phyloP scores from a whole-genome alignment of 768 basidiomycete species.

The Suillus bovinus region DNA sequence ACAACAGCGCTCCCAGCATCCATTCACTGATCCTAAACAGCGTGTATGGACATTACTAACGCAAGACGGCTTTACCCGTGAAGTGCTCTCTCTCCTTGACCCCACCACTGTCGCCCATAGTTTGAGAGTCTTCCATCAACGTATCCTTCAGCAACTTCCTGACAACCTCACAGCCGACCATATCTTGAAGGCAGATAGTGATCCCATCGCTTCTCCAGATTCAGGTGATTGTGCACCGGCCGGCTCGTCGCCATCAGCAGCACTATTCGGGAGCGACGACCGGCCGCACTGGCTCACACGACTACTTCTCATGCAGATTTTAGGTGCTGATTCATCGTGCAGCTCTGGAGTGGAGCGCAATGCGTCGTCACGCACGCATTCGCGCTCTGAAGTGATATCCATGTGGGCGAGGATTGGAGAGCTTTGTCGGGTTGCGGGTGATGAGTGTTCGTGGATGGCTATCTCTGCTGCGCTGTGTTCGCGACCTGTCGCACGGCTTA shows the following conservation, averaged over 20 bases:
- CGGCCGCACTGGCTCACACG: conserved; percentile 83
- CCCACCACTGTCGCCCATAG: conserved; percentile 61
- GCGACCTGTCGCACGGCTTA: conserved; percentile 71
- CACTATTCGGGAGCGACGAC: conserved; percentile 68
- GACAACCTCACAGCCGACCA: conserved; percentile 52
- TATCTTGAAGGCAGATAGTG: conserved; percentile 36
- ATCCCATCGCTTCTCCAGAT: conserved; percentile 2
- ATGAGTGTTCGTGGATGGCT: conserved; percentile 80
- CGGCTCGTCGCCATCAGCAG: conserved; percentile 22
- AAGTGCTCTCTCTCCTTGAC: conserved; percentile 65
- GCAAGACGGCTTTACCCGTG: conserved; percentile 67
- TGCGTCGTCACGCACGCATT: conserved; percentile 60
- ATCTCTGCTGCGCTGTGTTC: conserved; percentile 72
- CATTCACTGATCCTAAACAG: conserved; percentile 22
- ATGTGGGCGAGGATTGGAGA: conserved; percentile 77
- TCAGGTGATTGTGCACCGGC: conserved; percentile 9
- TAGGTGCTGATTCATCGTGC: conserved; percentile 56
- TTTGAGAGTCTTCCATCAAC: conserved; percentile 61
- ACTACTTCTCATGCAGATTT: conserved; percentile 66
- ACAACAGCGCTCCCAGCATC: conserved; percentile 25
- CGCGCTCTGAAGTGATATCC: conserved; percentile 70
- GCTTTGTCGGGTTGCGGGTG: conserved; percentile 66
- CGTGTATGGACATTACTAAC: conserved; percentile 56
- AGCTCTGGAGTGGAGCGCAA: conserved; percentile 30
- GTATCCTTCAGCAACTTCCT: conserved; percentile 50